A percentile compares a stretch with the other conserved stretches of the same genome.
phyloP scores from a whole-genome alignment of 2,329 filamentous ascomycete species.

The Colletotrichum gigasporum region DNA sequence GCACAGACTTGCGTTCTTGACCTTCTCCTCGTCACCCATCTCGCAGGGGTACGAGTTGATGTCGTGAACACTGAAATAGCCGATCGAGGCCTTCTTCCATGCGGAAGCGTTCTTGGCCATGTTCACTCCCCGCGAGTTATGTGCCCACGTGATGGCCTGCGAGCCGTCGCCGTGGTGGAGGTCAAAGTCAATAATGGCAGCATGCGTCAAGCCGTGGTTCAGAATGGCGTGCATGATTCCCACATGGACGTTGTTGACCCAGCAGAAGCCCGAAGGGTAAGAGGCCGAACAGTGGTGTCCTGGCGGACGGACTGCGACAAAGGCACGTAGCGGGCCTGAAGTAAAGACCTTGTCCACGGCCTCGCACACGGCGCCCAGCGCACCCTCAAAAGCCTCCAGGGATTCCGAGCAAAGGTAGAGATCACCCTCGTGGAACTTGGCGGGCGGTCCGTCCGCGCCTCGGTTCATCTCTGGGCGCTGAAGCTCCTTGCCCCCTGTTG shows the following conservation, averaged over 20 bases:
- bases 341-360: constrained; percentile 87
- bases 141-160: constrained; percentile 90
- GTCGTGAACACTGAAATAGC: constrained; percentile 96
- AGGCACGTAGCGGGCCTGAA: constrained; percentile 76
- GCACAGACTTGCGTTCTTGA: constrained; percentile 92
- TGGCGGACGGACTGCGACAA: constrained; percentile 91
- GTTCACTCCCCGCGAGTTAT: constrained; percentile 76
- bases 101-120: constrained; percentile 75
- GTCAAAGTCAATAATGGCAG: constrained; percentile 92
- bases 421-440: constrained; percentile 85
- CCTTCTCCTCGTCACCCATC: constrained; percentile 89
- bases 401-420: constrained; percentile 91
- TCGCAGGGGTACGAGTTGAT: constrained; percentile 99
- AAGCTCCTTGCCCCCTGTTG: constrained; percentile 80
- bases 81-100: constrained; percentile 87
- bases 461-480: constrained; percentile 72
- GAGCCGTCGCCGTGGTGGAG: constrained; percentile 96
- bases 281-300: constrained; percentile 94
- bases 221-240: constrained; percentile 92
- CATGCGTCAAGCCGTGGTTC: constrained; percentile 87
- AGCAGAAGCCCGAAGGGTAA: constrained; percentile 95
- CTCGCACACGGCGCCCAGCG: constrained; percentile 91
- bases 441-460: constrained; percentile 52
- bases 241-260: constrained; percentile 98
- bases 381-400: constrained; percentile 86